Evolutionary conservation across 306 rosid species (phyloP).

Genomic region (Cucurbita argyrosperma): DNA sequence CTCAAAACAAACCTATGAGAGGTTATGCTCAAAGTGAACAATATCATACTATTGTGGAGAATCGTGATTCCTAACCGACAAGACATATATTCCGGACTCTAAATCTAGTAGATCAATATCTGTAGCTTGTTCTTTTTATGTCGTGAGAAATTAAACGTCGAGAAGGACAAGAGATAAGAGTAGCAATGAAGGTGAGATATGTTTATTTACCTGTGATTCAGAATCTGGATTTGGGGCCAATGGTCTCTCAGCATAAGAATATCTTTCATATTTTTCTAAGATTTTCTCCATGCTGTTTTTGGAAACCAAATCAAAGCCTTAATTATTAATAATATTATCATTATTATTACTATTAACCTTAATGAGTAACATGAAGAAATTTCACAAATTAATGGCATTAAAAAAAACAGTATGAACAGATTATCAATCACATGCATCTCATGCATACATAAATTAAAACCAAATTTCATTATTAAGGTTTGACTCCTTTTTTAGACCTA

Average conservation of each 20-base stretch:
- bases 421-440: no score
- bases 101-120: background rate
- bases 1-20: no score
- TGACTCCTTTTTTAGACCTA: background rate
- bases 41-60: no score
- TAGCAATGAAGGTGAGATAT: background rate
- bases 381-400: background rate
- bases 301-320: background rate
- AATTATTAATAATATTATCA: background rate
- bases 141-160: background rate
- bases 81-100: background rate
- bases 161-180: background rate
- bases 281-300: constrained; percentile 35
- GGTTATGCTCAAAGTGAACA: no score
- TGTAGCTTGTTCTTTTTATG: background rate
- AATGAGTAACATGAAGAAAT: background rate
- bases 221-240: constrained; percentile 3
- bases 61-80: background rate
- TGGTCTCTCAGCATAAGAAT: constrained; percentile 17
- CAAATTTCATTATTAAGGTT: background rate
- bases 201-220: constrained; percentile 33
- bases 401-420: background rate
- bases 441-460: background rate
- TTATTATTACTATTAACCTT: background rate
- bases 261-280: constrained; percentile 52